Evolutionary conservation across 306 rosid genomes (phyloP).

Genomic region (Quercus aquifolioides): DNA sequence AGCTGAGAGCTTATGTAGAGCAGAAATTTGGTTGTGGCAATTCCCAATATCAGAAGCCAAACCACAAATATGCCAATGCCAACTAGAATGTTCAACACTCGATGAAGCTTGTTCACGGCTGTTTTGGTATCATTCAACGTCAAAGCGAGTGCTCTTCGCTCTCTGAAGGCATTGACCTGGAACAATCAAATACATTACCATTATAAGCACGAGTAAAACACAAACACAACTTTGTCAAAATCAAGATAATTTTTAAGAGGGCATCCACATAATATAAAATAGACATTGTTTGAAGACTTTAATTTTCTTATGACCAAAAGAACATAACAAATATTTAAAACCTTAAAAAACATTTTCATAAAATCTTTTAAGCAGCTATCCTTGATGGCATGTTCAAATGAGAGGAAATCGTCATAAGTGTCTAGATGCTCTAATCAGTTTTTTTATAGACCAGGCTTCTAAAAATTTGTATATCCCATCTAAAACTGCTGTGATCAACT

Average conservation of each 20-base stretch:
- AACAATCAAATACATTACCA: constrained; percentile 5
- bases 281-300: neutral
- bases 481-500: neutral
- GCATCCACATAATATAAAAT: neutral
- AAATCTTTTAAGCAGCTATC: neutral
- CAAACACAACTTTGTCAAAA: neutral
- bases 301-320: neutral
- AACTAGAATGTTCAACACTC: constrained; percentile 66
- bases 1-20: constrained; percentile 76
- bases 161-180: constrained; percentile 87
- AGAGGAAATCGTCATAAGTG: neutral
- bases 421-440: neutral
- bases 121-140: constrained; percentile 94
- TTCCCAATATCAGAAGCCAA: constrained; percentile 73
- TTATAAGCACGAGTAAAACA: neutral
- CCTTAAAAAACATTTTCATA: neutral
- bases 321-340: too few species aligned
- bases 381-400: neutral
- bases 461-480: neutral
- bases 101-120: constrained; percentile 82
- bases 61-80: constrained; percentile 49
- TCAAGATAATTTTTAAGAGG: neutral
- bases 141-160: constrained; percentile 90
- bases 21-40: constrained; percentile 68
- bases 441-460: neutral